Percentiles rank a stretch among this genome's conserved stretches.
Evolutionary conservation across 2,329 filamentous ascomycete species (phyloP).

Genomic region (Colletotrichum orbiculare): DNA sequence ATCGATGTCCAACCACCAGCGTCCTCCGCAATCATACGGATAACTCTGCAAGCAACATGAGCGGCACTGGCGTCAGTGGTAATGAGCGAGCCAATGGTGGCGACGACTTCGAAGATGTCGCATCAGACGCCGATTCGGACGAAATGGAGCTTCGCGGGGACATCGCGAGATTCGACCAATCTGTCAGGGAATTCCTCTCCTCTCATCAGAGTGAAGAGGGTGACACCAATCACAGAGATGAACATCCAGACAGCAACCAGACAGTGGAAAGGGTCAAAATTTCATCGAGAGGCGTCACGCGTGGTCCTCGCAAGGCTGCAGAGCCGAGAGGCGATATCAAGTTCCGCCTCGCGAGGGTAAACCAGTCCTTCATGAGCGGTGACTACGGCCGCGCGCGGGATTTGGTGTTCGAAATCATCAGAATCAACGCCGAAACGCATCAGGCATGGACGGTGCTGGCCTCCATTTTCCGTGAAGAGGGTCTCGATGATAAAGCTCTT

Average conservation of each 20-base stretch:
- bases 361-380: slow-evolving; percentile 72
- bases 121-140: slow-evolving; percentile 57
- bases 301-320: slow-evolving; percentile 68
- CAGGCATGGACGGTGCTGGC: slow-evolving; percentile 73
- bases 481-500: slow-evolving; percentile 66
- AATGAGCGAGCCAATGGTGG: slow-evolving; percentile 2
- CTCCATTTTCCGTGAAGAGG: slow-evolving; percentile 70
- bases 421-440: slow-evolving; percentile 75
- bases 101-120: slow-evolving; percentile 39
- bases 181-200: slow-evolving; percentile 54
- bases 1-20: no score
- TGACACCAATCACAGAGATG: neutral
- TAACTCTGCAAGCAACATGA: no score
- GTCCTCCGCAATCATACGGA: no score
- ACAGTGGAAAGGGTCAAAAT: slow-evolving; percentile 21
- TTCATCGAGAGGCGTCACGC: slow-evolving; percentile 40
- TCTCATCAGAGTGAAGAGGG: slow-evolving; percentile 47
- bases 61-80: neutral
- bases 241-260: neutral
- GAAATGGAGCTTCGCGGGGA: slow-evolving; percentile 56
- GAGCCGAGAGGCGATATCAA: slow-evolving; percentile 80
- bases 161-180: slow-evolving; percentile 55
- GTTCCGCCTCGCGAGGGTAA: slow-evolving; percentile 72
- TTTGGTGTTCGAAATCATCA: slow-evolving; percentile 71
- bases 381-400: slow-evolving; percentile 70